phyloP scores from a whole-genome alignment of 2,329 filamentous ascomycete species.

The Cytospora leucostoma region DNA sequence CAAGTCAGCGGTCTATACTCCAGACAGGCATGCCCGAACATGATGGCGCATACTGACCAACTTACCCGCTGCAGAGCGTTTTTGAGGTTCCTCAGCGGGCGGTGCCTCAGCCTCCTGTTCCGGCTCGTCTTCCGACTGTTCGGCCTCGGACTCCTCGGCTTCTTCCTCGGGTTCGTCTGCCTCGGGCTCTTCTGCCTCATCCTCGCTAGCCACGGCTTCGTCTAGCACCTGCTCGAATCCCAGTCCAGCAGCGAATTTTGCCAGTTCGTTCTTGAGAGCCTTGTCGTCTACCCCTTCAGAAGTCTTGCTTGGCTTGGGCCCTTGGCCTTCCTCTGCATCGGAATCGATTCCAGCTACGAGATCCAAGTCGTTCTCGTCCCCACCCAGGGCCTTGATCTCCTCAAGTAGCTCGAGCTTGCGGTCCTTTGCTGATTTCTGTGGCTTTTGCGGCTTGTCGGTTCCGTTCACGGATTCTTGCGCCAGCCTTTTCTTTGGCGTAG shows the following conservation, averaged over 20 bases:
- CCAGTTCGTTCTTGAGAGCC: conserved; percentile 50
- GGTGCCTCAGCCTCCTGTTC: conserved; percentile 34
- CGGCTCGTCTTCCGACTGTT: conserved; percentile 39
- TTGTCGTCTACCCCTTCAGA: conserved; percentile 33
- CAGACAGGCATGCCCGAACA: conserved; percentile 1
- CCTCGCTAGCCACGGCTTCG: conserved; percentile 42
- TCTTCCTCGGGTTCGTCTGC: conserved; percentile 34
- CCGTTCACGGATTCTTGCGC: conserved; percentile 33
- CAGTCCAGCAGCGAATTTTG: conserved; percentile 53
- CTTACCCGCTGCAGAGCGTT: conserved; percentile 34
- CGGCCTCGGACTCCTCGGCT: conserved; percentile 38
- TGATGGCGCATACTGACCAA: conserved; percentile 46
- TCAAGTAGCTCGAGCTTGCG: conserved; percentile 48
- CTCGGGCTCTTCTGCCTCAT: conserved; percentile 38
- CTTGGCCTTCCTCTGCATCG: conserved; percentile 47
- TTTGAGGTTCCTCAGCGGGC: conserved; percentile 34
- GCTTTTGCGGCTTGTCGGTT: conserved; percentile 32
- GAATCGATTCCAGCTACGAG: conserved; percentile 59
- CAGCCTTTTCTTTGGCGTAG: conserved; percentile 35
- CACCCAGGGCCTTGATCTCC: conserved; percentile 66
- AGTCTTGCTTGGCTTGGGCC: conserved; percentile 32
- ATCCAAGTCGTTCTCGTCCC: conserved; percentile 64
- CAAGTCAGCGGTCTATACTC: conserved; percentile 27
- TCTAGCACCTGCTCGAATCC: conserved; percentile 48
- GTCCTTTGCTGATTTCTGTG: conserved; percentile 30